A percentile compares a stretch with the other conserved stretches of the same genome.
Evolutionary conservation across 257 asterid genomes (phyloP).

Genomic region (Solanum rostratum): DNA sequence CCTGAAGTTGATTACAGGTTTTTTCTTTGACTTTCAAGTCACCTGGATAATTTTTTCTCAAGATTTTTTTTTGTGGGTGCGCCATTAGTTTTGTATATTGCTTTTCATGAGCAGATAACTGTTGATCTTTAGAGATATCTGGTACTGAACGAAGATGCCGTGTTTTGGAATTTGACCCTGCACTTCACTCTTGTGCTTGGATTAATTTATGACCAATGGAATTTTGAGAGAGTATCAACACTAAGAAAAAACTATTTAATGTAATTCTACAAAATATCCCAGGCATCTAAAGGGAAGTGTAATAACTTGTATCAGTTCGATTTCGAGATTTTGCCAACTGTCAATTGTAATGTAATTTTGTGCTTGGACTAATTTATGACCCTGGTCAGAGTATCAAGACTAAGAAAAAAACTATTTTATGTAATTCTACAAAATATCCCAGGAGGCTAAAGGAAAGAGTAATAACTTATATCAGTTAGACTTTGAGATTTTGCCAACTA

Average conservation of each 20-base stretch:
- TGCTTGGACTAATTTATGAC: background rate
- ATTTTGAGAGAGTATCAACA: background rate
- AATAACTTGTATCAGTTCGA: background rate
- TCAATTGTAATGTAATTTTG: background rate
- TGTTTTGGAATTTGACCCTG: background rate
- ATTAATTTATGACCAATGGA: background rate
- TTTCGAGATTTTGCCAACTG: background rate
- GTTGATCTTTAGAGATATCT: background rate
- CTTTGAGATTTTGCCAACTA: background rate
- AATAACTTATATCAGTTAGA: background rate
- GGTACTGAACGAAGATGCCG: background rate
- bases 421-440: background rate
- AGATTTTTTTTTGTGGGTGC: background rate
- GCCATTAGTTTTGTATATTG: background rate
- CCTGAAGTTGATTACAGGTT: slow-evolving; percentile 86
- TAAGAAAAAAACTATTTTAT: background rate
- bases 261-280: background rate
- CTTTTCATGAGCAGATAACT: background rate
- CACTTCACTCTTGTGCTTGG: background rate
- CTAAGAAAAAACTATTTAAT: background rate
- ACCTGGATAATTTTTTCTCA: background rate
- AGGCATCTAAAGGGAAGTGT: background rate
- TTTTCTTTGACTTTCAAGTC: background rate
- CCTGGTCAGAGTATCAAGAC: background rate
- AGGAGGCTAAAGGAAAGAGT: background rate